Evolutionary conservation across 768 basidiomycete species (phyloP), one percentile per base, ranked within the genome.

Genomic region (Tulasnella sp.): DNA sequence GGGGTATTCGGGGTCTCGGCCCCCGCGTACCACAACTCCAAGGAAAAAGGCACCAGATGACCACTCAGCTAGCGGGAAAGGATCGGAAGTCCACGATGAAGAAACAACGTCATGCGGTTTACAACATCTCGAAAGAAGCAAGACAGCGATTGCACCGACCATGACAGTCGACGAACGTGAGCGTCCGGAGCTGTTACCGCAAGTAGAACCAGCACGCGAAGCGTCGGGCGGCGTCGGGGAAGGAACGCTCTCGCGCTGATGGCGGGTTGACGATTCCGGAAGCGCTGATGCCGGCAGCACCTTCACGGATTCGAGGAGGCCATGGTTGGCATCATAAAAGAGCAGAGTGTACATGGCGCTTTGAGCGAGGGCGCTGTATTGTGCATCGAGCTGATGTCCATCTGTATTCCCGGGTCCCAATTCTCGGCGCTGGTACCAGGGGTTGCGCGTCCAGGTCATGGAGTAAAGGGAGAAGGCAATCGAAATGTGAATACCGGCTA

Each of bases 391-490:
- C 85, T 83, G 82, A 93, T 85, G 84, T 93, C 90, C 52, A 92
- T 88, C 88, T 86, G 89, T 76, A 84, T 84, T 79, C 92, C 93
- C n/a, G n/a, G n/a, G n/a, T n/a, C n/a, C 93, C 93, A 93, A 58
- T 81, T 85, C 21, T 88, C 84, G 39, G 90, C 92, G 78, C 72
- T 62, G 71, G 84, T 91, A 84, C 85, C 86, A 24, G 85, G 80
- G 44, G 91, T 92, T n/a, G n/a, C n/a, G n/a, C 62, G 27, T 68
- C 31, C 34, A 16, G 62, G 36, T 68, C 62, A 68, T 68, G 31
- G 18, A 34, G 62, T 19, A 68, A 68, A 5, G n/a, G 62, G 12
- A 31, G 10, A 68, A 2, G 34, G 16, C 3, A 34, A 68, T 27
- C 27, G 62, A 68, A 68, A 68, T 68, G 14, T 68, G 62, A 68